Conservation (phyloP, 202 grass and related monocot genomes). For the Setaria italica region DNA sequence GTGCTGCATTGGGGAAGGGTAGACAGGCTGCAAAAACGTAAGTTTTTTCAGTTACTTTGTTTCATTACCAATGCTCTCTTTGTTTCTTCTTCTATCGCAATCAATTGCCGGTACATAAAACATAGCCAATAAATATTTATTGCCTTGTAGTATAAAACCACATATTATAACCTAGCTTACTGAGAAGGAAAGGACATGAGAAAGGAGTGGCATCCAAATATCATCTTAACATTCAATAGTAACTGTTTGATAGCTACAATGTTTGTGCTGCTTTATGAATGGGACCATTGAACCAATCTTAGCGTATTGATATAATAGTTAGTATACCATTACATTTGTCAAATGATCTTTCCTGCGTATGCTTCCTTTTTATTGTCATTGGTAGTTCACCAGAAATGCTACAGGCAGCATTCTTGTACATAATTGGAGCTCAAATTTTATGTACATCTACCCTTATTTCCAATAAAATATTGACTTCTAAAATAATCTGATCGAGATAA, state of each 20-base stretch:
- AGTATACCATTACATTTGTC: neutral
- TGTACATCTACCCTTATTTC: neutral
- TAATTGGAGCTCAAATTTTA: neutral
- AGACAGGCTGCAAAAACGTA: constrained; percentile 91
- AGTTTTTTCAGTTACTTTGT: constrained; percentile 30
- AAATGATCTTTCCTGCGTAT: neutral
- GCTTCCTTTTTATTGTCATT: neutral
- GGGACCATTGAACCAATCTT: neutral
- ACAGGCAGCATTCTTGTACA: neutral
- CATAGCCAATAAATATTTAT: neutral
- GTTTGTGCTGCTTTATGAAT: neutral
- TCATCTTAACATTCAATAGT: constrained; percentile 10
- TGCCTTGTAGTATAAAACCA: neutral
- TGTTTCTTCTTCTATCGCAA: constrained; percentile 15
- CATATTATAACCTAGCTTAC: neutral
- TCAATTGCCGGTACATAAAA: neutral
- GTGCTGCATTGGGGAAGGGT: constrained; percentile 80
- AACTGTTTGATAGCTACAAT: neutral
- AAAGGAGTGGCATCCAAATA: constrained; percentile 8
- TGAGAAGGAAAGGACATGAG: neutral
- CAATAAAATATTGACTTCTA: neutral
- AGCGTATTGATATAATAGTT: neutral
- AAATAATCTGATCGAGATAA: neutral
- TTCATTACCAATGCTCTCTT: neutral
- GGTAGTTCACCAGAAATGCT: neutral